Base-by-base conservation (phyloP, 192 early-diverging fungal genomes). In the Gorgonomyces haynaldii region DNA sequence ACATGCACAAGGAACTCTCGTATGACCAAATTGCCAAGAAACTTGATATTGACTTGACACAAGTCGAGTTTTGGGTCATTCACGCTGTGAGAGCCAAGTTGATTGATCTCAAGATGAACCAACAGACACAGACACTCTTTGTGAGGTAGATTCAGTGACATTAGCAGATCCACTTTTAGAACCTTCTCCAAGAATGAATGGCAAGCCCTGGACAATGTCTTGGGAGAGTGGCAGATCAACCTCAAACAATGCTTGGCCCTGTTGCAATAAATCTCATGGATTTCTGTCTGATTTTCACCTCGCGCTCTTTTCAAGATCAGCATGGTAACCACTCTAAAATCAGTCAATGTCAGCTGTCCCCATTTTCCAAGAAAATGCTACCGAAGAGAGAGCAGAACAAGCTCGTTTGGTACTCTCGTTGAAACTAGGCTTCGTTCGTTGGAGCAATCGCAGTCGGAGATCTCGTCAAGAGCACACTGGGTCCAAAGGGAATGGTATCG, bases 371-470 rank as follows among this genome's bases (percentile, higher is more conserved):
- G 87, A 96, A 58, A 81, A 89, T 50, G 89, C 92, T 2, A 83
- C 85, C 30, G 89, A 98, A 65, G 95, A 98, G 74, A 77, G 88
- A 41, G 95, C 91, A 17, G 95, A 98, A 59, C 91, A 95, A 65
- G 95, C 95, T 44, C 95, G 95, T 61, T 58, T 98, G 76, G 89
- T 91, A 79, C 59, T 61, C 34, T 36, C 21, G 42, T 31, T 54
- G 15, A 37, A 57, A 1, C 7, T 50, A 88, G 85, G 78, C 86
- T 5, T 88, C 88, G 5, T 89, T 98, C 66, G 91, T 98, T 50
- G 95, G 95, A 4, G 95, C 95, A 29, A 98, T 98, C 58, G 95
- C 95, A 41, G 86, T 98, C 37, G 95, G 92, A 31, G 95, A 98
- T 76, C 75, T 98, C 50, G 91, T 98, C 45, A 96, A 96, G 61